Conservation (phyloP, 108 stramenopile genomes). For the Fistulifera pelliculosa region DNA sequence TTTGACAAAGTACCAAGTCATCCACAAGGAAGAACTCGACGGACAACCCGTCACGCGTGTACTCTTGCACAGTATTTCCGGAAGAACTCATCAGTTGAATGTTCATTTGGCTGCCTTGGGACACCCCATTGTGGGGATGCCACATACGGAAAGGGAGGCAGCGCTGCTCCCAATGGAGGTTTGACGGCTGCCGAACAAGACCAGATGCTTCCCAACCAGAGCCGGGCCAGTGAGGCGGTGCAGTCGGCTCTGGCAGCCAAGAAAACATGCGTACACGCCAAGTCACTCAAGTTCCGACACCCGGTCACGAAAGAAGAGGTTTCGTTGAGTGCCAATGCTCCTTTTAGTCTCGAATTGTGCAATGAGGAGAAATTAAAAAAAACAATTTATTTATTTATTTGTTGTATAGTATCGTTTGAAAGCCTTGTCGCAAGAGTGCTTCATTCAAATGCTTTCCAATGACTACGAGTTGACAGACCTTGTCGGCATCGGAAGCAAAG, state of each 20-base stretch:
- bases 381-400: no score
- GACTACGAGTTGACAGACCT: constrained; percentile 71
- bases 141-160: constrained; percentile 67
- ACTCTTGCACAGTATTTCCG: constrained; percentile 62
- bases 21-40: constrained; percentile 45
- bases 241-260: constrained; percentile 35
- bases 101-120: constrained; percentile 82
- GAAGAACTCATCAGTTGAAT: constrained; percentile 82
- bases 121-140: constrained; percentile 84
- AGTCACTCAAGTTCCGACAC: constrained; percentile 67
- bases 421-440: constrained; percentile 33
- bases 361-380: neutral
- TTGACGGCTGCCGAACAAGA: constrained; percentile 42
- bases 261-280: constrained; percentile 65
- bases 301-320: constrained; percentile 51
- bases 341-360: constrained; percentile 24
- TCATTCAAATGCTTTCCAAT: constrained; percentile 74
- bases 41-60: constrained; percentile 71
- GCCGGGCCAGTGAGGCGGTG: constrained; percentile 43
- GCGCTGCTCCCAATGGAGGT: constrained; percentile 67
- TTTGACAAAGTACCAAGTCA: constrained; percentile 62
- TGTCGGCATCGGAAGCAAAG: constrained; percentile 41
- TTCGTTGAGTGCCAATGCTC: constrained; percentile 36
- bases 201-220: constrained; percentile 32
- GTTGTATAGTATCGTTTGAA: constrained; percentile 14